Evolutionary conservation across 345 rosid genomes (phyloP).

Genomic region (Conringia planisiliqua): DNA sequence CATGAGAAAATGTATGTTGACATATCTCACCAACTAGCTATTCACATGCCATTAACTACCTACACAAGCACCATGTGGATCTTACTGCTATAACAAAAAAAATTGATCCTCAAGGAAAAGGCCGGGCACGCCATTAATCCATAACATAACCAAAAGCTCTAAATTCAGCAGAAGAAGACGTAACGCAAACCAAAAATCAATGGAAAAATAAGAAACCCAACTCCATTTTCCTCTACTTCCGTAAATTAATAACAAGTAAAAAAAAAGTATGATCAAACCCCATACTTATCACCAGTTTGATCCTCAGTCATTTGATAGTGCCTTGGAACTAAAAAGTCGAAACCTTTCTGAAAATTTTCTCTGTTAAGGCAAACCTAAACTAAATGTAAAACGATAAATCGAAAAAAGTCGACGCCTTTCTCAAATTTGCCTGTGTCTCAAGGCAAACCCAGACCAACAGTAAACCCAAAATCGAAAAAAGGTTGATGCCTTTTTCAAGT

Average conservation of each 20-base stretch:
- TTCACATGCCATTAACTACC: neutral
- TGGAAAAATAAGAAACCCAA: neutral
- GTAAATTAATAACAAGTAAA: neutral
- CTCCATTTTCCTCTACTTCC: neutral
- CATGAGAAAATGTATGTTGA: neutral
- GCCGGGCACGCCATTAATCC: neutral
- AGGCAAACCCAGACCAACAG: neutral
- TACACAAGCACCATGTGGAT: neutral
- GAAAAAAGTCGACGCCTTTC: constrained; percentile 10
- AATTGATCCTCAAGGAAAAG: neutral
- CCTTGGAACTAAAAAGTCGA: neutral
- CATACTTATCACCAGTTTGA: neutral
- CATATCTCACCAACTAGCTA: constrained; percentile 2
- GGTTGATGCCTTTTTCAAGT: neutral
- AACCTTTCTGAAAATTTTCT: neutral
- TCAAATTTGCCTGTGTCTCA: neutral
- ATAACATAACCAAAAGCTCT: neutral
- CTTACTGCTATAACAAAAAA: neutral
- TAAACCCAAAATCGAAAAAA: neutral
- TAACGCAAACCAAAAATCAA: constrained; percentile 1
- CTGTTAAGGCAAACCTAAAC: constrained; percentile 5
- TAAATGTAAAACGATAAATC: neutral
- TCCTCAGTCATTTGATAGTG: neutral
- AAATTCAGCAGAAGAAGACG: neutral
- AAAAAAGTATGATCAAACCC: neutral